A percentile compares a stretch with the other conserved stretches of the same genome.
Conservation (phyloP, 2,329 filamentous ascomycete species). For the Cladosporium halotolerans region DNA sequence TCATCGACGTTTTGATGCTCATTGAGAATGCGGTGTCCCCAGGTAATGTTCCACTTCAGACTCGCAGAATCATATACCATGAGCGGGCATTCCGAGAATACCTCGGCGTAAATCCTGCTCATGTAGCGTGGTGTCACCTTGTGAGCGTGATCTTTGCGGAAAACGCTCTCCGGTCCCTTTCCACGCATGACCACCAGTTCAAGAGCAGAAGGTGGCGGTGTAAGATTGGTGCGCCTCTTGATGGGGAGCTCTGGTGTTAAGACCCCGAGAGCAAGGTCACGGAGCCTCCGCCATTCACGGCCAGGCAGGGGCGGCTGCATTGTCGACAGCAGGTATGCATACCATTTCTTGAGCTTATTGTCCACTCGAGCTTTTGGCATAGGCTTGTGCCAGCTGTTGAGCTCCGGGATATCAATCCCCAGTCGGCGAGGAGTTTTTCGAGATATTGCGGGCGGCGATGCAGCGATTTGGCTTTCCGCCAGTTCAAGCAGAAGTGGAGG, state of each 20-base stretch:
- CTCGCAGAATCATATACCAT: conserved; percentile 33
- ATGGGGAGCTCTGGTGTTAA: conserved; percentile 9
- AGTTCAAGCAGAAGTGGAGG: conserved; percentile 18
- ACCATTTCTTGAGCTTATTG: conserved; percentile 40
- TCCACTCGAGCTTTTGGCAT: conserved; percentile 40
- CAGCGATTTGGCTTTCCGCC: conserved; percentile 23
- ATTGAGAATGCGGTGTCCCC: conserved; percentile 24
- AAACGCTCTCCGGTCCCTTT: conserved; percentile 8
- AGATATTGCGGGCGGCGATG: conserved; percentile 26
- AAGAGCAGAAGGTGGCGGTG: conserved; percentile 14
- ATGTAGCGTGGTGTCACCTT: conserved; percentile 40
- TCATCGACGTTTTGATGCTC: neutral
- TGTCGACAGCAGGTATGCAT: conserved; percentile 36
- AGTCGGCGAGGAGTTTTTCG: conserved; percentile 21
- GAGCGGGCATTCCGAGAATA: conserved; percentile 38
- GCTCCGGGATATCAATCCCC: conserved; percentile 32
- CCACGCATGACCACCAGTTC: conserved; percentile 19
- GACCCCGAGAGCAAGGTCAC: conserved; percentile 33
- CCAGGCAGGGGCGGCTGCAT: conserved; percentile 41
- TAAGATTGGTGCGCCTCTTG: conserved; percentile 8
- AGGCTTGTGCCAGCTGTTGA: conserved; percentile 41
- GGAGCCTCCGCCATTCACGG: conserved; percentile 39
- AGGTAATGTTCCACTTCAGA: conserved; percentile 29
- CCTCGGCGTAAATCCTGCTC: conserved; percentile 38
- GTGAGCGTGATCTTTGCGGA: conserved; percentile 24